Base-by-base conservation (phyloP, 176 grass and related monocot species). In the Otatea glauca region DNA sequence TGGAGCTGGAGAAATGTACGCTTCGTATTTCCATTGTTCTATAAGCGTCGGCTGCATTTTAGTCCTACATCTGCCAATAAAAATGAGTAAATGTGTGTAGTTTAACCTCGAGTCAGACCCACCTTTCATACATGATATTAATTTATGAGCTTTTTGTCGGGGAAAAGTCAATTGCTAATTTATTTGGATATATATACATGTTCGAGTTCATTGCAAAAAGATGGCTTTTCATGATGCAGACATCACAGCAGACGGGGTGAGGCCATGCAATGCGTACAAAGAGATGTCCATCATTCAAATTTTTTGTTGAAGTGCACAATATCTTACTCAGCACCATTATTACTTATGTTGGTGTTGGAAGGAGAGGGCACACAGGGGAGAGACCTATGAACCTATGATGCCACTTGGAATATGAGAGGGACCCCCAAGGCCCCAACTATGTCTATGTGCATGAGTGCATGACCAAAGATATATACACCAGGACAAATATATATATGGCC, bases 401-500 rank as follows among this genome's bases (percentile, higher is more conserved):
- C 71, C 70, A 70, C 77, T 86, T 77, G 88, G 72, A 81, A n/a
- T 9, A 62, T 37, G 71, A 65, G 70, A 81, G 70, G 77, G 77
- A 76, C 83, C 88, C 60, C 24, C n/a, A n/a, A n/a, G n/a, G n/a
- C n/a, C n/a, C n/a, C 35, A 72, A 4, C 58, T 11, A 88, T 54
- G 72, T 38, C 42, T 27, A 69, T 70, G 7, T 25, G 51, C 72
- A 77, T 35, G 80, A 83, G 64, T 85, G 64, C 50, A 54, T 7
- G 42, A 71, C 68, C 42, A 81, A 81, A 75, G 47, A 35, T 27
- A 9, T 20, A 7, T 38, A 54, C n/a, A 58, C 34, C 43, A 62
- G 9, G 82, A 53, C 82, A 81, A 70, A 81, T 37, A 37, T 34
- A n/a, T 54, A 81, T 89, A 85, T 81, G 76, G 87, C 76, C 70